Evolutionary conservation across 345 rosid genomes (phyloP).

Genomic region (Dimocarpus longan): DNA sequence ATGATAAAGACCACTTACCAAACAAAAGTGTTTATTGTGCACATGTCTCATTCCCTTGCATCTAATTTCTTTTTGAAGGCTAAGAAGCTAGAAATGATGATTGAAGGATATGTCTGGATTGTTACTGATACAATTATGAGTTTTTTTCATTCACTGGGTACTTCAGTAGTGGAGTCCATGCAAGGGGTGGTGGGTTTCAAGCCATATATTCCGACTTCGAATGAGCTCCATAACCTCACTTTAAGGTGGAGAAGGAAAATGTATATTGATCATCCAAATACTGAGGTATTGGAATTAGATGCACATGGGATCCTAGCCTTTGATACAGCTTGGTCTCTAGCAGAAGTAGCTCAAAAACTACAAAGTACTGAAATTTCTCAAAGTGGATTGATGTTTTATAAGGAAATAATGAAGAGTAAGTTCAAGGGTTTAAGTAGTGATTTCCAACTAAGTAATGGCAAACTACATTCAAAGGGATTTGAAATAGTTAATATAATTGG

Average conservation of each 20-base stretch:
- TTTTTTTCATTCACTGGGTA: neutral
- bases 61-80: constrained; percentile 29
- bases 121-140: constrained; percentile 25
- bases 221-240: constrained; percentile 36
- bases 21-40: constrained; percentile 23
- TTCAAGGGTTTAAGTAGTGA: neutral
- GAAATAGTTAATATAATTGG: constrained; percentile 41
- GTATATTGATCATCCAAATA: neutral
- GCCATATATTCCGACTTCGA: constrained; percentile 33
- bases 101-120: constrained; percentile 42
- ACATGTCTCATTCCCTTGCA: constrained; percentile 22
- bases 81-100: constrained; percentile 27
- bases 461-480: constrained; percentile 22
- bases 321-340: constrained; percentile 34
- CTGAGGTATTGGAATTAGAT: constrained; percentile 17
- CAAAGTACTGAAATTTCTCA: neutral
- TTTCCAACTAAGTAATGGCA: neutral
- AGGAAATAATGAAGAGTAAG: neutral
- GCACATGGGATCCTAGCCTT: constrained; percentile 35
- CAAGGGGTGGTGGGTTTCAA: constrained; percentile 47
- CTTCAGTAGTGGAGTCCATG: constrained; percentile 23
- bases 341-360: constrained; percentile 30
- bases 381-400: neutral
- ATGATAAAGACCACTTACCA: constrained; percentile 19
- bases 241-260: constrained; percentile 28